These are phyloP conservation scores for Ziziphus jujuba DNA, from an alignment of 306 rosid genomes.

Conservation along the genomic window DNA sequence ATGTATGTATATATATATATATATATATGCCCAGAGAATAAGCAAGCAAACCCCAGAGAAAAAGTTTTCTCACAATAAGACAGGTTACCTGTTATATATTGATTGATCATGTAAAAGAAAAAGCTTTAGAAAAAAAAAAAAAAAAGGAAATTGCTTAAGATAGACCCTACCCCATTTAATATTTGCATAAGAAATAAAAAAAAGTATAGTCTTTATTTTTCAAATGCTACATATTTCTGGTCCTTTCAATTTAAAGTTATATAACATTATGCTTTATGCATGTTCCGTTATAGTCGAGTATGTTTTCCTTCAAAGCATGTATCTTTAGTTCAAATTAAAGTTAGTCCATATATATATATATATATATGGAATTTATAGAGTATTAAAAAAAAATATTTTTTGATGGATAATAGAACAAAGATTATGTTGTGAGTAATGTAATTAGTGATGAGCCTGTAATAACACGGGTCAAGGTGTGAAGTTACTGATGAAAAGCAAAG, in stretches of 20 bases:
- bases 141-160: background rate
- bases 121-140: no score
- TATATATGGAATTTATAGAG: no score
- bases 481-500: background rate
- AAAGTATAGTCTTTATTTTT: background rate
- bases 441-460: no score
- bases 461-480: background rate
- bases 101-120: background rate
- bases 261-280: background rate
- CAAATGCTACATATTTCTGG: background rate
- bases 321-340: no score
- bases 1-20: background rate
- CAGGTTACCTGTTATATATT: slow-evolving; percentile 1
- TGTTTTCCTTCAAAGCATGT: background rate
- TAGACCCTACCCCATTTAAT: slow-evolving; percentile 2
- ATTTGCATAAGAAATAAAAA: no score
- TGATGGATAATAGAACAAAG: no score
- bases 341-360: no score
- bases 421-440: no score
- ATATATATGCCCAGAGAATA: slow-evolving; percentile 8
- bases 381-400: no score
- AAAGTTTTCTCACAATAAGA: background rate
- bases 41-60: slow-evolving; percentile 8
- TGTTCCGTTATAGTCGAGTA: slow-evolving; percentile 10
- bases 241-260: slow-evolving; percentile 6